These are phyloP conservation scores for Cordyceps militaris DNA, from an alignment of 2,329 filamentous ascomycete species.

Conservation along the genomic window DNA sequence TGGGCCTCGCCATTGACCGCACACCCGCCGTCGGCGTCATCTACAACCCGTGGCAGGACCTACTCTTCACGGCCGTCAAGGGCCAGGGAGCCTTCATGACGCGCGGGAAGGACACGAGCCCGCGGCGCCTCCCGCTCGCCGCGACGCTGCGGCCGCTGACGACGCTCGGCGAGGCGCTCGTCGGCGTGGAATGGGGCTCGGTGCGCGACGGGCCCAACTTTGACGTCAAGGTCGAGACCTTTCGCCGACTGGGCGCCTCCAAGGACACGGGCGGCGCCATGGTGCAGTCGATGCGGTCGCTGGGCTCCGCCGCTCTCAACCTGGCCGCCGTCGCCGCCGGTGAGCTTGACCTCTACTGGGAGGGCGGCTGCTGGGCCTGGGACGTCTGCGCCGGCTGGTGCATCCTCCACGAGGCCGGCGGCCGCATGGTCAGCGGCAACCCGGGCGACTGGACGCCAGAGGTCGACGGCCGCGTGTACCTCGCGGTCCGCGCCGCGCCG, in stretches of 20 bases:
- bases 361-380: conserved; percentile 80
- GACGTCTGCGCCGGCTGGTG: conserved; percentile 79
- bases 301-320: conserved; percentile 70
- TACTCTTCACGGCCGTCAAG: conserved; percentile 61
- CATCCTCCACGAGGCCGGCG: conserved; percentile 67
- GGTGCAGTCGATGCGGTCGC: conserved; percentile 65
- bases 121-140: conserved; percentile 33
- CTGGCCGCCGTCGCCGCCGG: conserved; percentile 66
- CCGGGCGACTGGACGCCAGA: conserved; percentile 62
- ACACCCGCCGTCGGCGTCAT: conserved; percentile 64
- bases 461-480: conserved; percentile 53
- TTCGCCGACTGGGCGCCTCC: conserved; percentile 50
- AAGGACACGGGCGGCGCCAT: conserved; percentile 62
- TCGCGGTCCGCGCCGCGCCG: conserved; percentile 55
- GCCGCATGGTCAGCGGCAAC: conserved; percentile 65
- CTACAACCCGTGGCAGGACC: conserved; percentile 69
- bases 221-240: conserved; percentile 60
- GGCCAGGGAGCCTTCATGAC: conserved; percentile 60
- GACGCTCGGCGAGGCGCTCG: conserved; percentile 55
- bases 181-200: conserved; percentile 68
- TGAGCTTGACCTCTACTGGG: conserved; percentile 69
- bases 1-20: conserved; percentile 60
- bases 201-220: conserved; percentile 64
- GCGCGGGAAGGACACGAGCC: conserved; percentile 28
- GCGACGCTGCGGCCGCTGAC: conserved; percentile 47